Conservation (phyloP, 441 rosid genomes). For the Rhodomyrtus psidioides region DNA sequence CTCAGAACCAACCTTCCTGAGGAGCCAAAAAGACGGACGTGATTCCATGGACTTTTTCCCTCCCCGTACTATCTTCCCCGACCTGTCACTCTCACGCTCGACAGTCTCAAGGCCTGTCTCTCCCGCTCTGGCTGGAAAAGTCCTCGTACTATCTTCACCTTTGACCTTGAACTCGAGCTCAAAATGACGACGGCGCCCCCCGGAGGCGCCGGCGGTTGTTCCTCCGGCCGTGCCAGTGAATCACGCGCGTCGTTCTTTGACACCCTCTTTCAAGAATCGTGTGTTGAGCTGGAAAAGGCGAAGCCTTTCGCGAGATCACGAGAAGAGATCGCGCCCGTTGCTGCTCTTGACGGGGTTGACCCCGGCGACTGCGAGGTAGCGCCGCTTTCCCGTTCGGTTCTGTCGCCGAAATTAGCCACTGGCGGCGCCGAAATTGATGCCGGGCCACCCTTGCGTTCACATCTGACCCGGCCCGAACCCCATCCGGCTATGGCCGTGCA, state of each 20-base stretch:
- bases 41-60: neutral
- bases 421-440: neutral
- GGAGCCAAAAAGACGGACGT: too few relatives aligned
- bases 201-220: neutral
- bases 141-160: neutral
- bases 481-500: neutral
- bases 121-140: neutral
- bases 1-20: too few relatives aligned
- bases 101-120: too few relatives aligned
- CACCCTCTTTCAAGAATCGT: neutral
- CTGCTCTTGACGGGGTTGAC: neutral
- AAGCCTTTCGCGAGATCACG: neutral
- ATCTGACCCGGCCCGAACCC: neutral
- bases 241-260: accelerated
- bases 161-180: neutral
- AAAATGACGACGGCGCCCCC: neutral
- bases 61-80: neutral
- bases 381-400: neutral
- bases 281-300: neutral
- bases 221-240: too few relatives aligned
- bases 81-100: neutral
- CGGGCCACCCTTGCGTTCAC: accelerated
- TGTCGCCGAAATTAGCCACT: neutral
- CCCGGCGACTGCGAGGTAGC: neutral
- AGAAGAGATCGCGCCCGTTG: neutral